Base-by-base conservation (phyloP, 2,329 filamentous ascomycete genomes). In the Raffaelea ambrosiae region DNA sequence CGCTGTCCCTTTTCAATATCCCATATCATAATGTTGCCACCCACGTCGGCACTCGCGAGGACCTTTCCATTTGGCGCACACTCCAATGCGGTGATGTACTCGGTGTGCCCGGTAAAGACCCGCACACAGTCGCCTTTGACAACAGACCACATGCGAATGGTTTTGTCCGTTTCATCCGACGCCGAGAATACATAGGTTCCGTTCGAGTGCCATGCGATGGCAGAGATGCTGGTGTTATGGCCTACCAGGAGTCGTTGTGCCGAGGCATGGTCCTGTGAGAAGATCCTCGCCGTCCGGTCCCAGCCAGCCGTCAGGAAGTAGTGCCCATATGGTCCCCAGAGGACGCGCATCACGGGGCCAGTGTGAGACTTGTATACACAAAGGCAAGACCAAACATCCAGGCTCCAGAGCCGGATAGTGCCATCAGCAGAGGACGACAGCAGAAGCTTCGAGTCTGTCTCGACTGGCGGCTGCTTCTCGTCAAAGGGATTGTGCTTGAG, bases 121-220 rank as follows among this genome's bases (percentile, higher is more conserved):
- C 93, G 85, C 5, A 96, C 87, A 33, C 89, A 88, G 52, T 84
- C 83, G 23, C 93, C 93, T 9, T 85, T 91, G 11, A 81, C 77
- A n/a, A 96, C 79, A 10, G 89, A 84, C 93, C 93, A 98, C 91
- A 98, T 97, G 26, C 93, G 84, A 31, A 97, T 87, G 0, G 89
- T 93, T 64, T 91, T 91, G 65, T 98, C 81, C 7, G 74, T 78
- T 60, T 83, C 90, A 55, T 86, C 86, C 13, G 88, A 94, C 3
- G 86, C 89, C 0, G 93, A 96, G 65, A 98, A 96, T 40, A 96
- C 72, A 58, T 97, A 98, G 5, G 86, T 81, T 18, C 88, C 88
- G 61, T 98, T 98, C 0, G 91, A 88, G 59, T 98, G 93, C 82
- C 93, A 98, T 14, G 86, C 76, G n/a, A 96, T 75, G 40, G 83